These are phyloP conservation scores for Yarrowia alimentaria DNA, from an alignment of 805 yeast species.

Conservation along the genomic window DNA sequence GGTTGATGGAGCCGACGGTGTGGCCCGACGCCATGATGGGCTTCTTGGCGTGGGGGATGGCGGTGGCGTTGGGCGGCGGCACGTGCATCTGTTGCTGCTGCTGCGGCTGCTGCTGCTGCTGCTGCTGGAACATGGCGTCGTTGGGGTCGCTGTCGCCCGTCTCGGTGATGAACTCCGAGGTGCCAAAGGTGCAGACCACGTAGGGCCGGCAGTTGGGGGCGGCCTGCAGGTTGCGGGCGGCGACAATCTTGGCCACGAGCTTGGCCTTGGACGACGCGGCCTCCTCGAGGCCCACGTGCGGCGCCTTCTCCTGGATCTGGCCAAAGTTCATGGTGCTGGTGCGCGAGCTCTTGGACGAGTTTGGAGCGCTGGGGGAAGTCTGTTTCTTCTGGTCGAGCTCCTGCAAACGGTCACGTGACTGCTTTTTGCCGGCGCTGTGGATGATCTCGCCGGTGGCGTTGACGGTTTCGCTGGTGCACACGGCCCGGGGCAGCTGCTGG, in stretches of 20 bases:
- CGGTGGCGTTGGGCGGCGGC: neutral
- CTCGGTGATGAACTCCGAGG: constrained; percentile 73
- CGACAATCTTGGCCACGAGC: constrained; percentile 73
- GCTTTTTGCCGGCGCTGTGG: constrained; percentile 3
- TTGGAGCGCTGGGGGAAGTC: neutral
- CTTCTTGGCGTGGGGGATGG: neutral
- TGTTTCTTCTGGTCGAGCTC: constrained; percentile 6
- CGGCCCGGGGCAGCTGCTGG: constrained; percentile 16
- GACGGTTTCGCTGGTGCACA: constrained; percentile 27
- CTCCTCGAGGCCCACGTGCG: constrained; percentile 25
- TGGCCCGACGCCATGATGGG: constrained; percentile 24
- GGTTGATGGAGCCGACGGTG: constrained; percentile 48
- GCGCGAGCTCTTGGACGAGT: constrained; percentile 10
- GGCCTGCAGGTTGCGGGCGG: constrained; percentile 68
- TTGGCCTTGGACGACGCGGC: constrained; percentile 40
- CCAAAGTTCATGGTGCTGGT: constrained; percentile 27
- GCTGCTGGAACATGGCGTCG: constrained; percentile 27
- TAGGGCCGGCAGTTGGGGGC: constrained; percentile 61
- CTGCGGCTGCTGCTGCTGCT: constrained; percentile 29
- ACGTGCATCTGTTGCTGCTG: constrained; percentile 28
- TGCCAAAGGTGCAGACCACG: constrained; percentile 38
- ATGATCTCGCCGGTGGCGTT: constrained; percentile 25
- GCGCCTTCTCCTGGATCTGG: constrained; percentile 26
- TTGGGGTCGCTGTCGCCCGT: constrained; percentile 41
- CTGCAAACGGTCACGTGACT: constrained; percentile 16